Evolutionary conservation across 192 early-diverging fungal genomes (phyloP).

Genomic region (Backusella australiensis): DNA sequence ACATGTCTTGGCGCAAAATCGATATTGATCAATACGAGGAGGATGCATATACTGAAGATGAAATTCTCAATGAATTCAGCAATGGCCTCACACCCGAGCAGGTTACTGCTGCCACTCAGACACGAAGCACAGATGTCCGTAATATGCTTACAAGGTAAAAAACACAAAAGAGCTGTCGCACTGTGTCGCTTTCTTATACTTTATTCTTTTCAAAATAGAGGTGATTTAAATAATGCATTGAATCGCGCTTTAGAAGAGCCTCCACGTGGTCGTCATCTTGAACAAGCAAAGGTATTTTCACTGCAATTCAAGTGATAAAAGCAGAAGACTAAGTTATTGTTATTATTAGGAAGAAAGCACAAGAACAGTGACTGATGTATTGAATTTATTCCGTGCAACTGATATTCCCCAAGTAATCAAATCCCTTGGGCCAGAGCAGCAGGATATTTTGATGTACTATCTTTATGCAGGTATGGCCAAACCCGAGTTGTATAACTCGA

Average conservation of each 20-base stretch:
- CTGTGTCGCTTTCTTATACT: background rate
- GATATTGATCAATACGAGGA: conserved; percentile 70
- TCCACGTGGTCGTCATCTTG: conserved; percentile 65
- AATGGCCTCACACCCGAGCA: conserved; percentile 41
- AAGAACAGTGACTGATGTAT: conserved; percentile 77
- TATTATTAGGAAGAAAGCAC: conserved; percentile 66
- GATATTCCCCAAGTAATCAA: conserved; percentile 69
- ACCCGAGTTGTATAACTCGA: conserved; percentile 82
- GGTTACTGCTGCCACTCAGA: conserved; percentile 50
- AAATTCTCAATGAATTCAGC: conserved; percentile 45
- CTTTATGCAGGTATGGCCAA: conserved; percentile 87
- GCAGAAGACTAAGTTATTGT: background rate
- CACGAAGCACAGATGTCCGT: conserved; percentile 61
- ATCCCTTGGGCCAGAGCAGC: conserved; percentile 53
- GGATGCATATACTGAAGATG: conserved; percentile 48
- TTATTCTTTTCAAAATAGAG: conserved; percentile 34
- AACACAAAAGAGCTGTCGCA: background rate
- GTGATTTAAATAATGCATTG: conserved; percentile 58
- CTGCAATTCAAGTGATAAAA: conserved; percentile 42
- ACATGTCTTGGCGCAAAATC: conserved; percentile 68
- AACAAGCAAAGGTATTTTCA: conserved; percentile 56
- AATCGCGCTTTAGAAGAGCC: conserved; percentile 61
- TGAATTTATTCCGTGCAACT: conserved; percentile 65
- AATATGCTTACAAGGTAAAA: conserved; percentile 56
- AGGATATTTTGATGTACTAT: conserved; percentile 89